Evolutionary conservation across 768 basidiomycete genomes (phyloP), one percentile per base, ranked within the genome.

Genomic region (Lactarius quietus): DNA sequence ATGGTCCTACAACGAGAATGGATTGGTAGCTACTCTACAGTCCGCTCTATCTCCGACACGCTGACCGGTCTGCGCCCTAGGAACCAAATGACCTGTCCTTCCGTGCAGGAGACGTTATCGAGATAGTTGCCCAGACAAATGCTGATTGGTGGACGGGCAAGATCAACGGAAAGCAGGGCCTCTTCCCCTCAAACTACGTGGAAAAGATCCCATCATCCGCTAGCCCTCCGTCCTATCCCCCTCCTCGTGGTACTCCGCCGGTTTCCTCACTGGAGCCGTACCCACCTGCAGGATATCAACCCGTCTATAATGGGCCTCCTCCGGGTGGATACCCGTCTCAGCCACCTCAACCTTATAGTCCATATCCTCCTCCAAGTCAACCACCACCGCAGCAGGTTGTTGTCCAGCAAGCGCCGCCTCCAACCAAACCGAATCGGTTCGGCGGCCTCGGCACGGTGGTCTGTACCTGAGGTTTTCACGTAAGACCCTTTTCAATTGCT

Each of bases 91-190:
- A 96, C 73, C 80, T 96, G 9, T 83, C 86, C 1, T 94, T 96
- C 80, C 73, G 78, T 31, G 74, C 82, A 0, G 93, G 92, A 4
- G 93, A 95, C 71, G 78, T 85, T 53, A 83, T 96, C 64, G 89
- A 92, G 63, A 81, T 96, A 63, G 74, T 90, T 48, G 84, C 88
- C 64, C 90, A 94, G 73, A 89, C 85, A 53, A 93, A 94, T 64
- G 79, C 79, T 3, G 93, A 95, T 74, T 95, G 93, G 93, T 96
- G 92, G 92, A 84, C 82, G 9, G 93, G 93, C 31, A 80, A 75
- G 65, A 70, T 81, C 62, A 82, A 86, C 38, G 87, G 86, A 29
- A 81, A 77, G 64, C 82, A 87, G 61, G 93, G 88, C 5, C 80
- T 94, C 41, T 92, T 95, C 79, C 93, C 93, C 0, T 82, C 88